Base-by-base conservation (phyloP, 371 early-diverging fungal species). In the Syncephalastrum monosporum region DNA sequence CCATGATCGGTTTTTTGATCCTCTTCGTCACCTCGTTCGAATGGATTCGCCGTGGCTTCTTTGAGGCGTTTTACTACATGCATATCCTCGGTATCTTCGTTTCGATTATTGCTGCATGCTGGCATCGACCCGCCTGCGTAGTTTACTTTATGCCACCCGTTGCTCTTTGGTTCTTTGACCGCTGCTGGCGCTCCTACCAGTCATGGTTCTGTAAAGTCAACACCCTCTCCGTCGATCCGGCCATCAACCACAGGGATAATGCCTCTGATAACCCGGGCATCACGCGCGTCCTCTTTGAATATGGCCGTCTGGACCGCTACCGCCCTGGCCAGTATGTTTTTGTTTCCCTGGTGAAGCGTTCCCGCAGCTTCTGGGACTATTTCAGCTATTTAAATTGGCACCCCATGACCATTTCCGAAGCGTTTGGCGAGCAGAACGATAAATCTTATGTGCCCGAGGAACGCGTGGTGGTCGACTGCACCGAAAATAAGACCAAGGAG, bases 321-420 rank as follows among this genome's bases (percentile, higher is more conserved):
- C 59, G 53, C 23, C 73, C 76, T n/a, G 76, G 76, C 21, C 76
- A 75, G 55, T 75, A 75, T 43, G 68, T 68, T 2, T 75, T 75
- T 43, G 47, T 70, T n/a, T 59, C 76, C 0, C 56, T 75, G 46
- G 67, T 60, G 12, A 50, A 50, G 16, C 42, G 45, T 12, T 12
- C 52, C 19, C 52, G 33, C 15, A 25, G 14, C 25, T 33, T 16
- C 27, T 56, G 54, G 60, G 24, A 29, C 6, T 47, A 47, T 19
- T 51, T 53, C 3, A 65, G 61, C 13, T 64, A 56, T 15, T 60
- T 63, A 27, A 74, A 74, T 50, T 74, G 74, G 74, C 71, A 71
- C 41, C 74, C 74, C 2, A 66, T 68, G 55, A 74, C 74, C n/a
- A 64, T 74, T 24, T 71, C 74, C 21, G 69, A 74, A 62, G 58